Percentiles rank a stretch among this genome's conserved stretches.
Conservation (phyloP, 2,329 filamentous ascomycete species). For the Tolypocladium ovalisporum region DNA sequence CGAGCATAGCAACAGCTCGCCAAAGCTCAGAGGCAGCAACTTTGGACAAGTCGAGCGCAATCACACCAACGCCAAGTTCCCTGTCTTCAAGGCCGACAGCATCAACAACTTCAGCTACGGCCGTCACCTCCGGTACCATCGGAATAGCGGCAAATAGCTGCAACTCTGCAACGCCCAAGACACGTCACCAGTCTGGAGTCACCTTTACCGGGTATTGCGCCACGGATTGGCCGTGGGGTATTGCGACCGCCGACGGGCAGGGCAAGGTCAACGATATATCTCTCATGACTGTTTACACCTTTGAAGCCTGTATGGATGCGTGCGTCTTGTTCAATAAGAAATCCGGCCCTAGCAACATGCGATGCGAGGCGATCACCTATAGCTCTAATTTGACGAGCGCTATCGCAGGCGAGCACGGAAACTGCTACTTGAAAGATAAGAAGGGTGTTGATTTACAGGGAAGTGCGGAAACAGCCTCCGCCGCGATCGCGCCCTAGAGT, state of each 20-base stretch:
- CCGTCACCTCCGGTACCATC: slow-evolving; percentile 5
- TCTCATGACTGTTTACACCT: slow-evolving; percentile 6
- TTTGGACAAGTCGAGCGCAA: too few relatives aligned
- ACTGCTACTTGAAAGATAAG: slow-evolving; percentile 10
- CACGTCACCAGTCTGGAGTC: slow-evolving; percentile 1
- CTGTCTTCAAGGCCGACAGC: neutral
- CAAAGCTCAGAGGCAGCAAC: too few relatives aligned
- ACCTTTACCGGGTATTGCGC: slow-evolving; percentile 6
- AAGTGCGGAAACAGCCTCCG: neutral
- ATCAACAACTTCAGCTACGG: neutral
- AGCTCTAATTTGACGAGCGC: slow-evolving; percentile 9
- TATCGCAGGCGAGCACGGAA: slow-evolving; percentile 3
- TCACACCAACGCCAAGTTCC: neutral
- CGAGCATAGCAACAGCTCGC: neutral
- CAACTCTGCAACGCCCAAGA: slow-evolving; percentile 4
- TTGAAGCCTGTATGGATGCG: slow-evolving; percentile 10
- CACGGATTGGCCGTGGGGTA: slow-evolving; percentile 10
- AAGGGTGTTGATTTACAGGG: slow-evolving; percentile 2
- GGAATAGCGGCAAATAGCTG: slow-evolving; percentile 7
- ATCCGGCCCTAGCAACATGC: neutral
- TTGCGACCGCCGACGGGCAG: slow-evolving; percentile 1
- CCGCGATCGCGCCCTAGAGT: neutral
- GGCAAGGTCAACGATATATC: slow-evolving; percentile 7
- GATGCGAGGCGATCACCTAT: slow-evolving; percentile 9
- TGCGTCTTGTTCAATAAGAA: slow-evolving; percentile 6